Conservation (phyloP, 208 protist species). For the Cochliopodium minus region DNA sequence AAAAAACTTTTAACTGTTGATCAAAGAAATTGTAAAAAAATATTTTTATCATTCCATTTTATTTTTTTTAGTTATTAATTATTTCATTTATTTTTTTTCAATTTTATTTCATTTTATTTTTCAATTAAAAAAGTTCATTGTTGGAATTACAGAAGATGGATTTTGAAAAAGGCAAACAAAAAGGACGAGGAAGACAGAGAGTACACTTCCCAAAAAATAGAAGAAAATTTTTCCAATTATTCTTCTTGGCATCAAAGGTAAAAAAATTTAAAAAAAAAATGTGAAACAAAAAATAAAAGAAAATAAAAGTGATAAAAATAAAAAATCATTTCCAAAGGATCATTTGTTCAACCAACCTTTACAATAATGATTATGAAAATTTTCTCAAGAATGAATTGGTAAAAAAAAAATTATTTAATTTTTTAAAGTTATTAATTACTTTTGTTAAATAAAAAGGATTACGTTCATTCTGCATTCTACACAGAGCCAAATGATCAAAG, state of each 20-base stretch:
- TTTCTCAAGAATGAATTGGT: background rate
- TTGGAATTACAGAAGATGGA: constrained; percentile 10
- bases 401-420: background rate
- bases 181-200: background rate
- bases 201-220: background rate
- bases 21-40: constrained; percentile 6
- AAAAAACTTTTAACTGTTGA: background rate
- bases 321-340: too few species aligned
- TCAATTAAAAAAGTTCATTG: background rate
- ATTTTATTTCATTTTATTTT: background rate
- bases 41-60: too few species aligned
- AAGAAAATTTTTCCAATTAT: background rate
- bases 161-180: background rate
- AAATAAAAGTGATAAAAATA: too few species aligned
- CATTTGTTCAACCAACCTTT: too few species aligned
- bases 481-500: constrained; percentile 41
- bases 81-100: too few species aligned
- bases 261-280: background rate
- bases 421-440: background rate
- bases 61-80: too few species aligned
- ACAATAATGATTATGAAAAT: background rate
- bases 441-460: too few species aligned
- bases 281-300: too few species aligned
- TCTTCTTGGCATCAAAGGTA: constrained; percentile 2
- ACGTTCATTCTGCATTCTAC: constrained; percentile 29